Percentiles rank a stretch among this genome's conserved stretches.
These are phyloP conservation scores for Tetratostichococcus sp. DNA, from an alignment of 139 green algal species.

Conservation along the genomic window DNA sequence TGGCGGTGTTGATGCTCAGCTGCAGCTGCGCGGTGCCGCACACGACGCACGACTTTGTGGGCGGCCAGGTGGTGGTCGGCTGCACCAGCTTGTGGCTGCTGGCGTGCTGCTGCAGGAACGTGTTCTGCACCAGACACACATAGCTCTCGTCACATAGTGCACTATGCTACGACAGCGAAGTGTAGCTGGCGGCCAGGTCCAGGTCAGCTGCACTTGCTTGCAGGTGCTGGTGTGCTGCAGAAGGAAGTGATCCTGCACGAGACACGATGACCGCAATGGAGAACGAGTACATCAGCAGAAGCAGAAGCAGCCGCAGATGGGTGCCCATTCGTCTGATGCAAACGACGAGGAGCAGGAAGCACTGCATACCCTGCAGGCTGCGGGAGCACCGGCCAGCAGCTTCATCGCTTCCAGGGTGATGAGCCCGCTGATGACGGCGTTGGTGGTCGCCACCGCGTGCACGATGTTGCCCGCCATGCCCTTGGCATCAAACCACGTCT, in stretches of 20 bases:
- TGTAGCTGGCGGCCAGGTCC: no score
- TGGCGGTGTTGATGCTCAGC: slow-evolving; percentile 49
- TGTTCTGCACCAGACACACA: slow-evolving; percentile 18
- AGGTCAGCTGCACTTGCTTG: no score
- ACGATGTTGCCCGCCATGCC: slow-evolving; percentile 99
- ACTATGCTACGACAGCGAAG: background rate
- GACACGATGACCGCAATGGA: no score
- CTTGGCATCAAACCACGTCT: slow-evolving; percentile 84
- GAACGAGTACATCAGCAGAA: no score
- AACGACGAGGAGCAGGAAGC: no score
- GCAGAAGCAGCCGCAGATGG: no score
- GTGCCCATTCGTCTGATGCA: no score
- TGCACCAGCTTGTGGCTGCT: slow-evolving; percentile 23
- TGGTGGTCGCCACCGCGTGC: slow-evolving; percentile 98
- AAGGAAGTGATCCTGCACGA: no score
- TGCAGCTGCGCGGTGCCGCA: slow-evolving; percentile 66
- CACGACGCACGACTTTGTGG: slow-evolving; percentile 65
- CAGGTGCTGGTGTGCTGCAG: no score
- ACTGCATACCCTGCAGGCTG: slow-evolving; percentile 17
- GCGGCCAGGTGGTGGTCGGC: slow-evolving; percentile 22
- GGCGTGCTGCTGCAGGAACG: slow-evolving; percentile 42
- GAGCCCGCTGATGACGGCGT: slow-evolving; percentile 89
- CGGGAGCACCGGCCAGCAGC: slow-evolving; percentile 54
- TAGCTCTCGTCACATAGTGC: background rate
- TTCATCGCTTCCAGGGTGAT: slow-evolving; percentile 92